Percentiles rank a stretch among this genome's conserved stretches.
phyloP scores from a whole-genome alignment of 257 asterid genomes.

The Echites panduratus region DNA sequence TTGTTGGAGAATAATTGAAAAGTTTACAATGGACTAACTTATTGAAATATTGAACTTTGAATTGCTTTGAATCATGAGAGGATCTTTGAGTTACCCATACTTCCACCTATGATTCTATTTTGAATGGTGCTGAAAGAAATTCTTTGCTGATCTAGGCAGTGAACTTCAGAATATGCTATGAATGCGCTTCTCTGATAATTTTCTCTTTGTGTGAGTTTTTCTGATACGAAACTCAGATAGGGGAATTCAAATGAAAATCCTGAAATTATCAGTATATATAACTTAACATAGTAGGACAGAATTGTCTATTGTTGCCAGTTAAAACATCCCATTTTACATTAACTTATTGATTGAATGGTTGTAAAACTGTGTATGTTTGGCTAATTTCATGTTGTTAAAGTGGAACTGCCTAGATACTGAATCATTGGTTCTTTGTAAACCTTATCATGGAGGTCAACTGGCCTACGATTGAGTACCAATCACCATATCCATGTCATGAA shows the following conservation, averaged over 20 bases:
- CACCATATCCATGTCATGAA: not conserved
- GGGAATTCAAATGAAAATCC: not conserved
- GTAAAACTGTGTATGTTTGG: not conserved
- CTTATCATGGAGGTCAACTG: constrained; percentile 1
- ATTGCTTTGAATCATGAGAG: not conserved
- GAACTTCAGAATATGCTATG: not conserved
- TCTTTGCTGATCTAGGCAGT: not conserved
- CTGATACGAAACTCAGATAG: not conserved
- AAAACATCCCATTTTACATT: not conserved
- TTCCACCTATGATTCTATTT: not conserved
- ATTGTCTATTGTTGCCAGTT: not conserved
- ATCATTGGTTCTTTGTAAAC: not conserved
- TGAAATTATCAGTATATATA: not conserved
- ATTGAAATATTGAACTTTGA: too few species aligned
- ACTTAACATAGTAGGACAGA: not conserved
- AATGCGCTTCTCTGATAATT: not conserved
- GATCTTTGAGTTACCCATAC: not conserved
- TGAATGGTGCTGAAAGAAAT: not conserved
- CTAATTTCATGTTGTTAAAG: not conserved
- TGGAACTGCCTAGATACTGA: too few species aligned
- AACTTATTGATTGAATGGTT: not conserved
- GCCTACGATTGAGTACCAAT: not conserved
- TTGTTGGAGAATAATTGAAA: not conserved
- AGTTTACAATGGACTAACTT: not conserved
- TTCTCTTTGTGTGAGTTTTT: not conserved